These are phyloP conservation scores for Solanum ahanhuiri DNA, from an alignment of 257 asterid species.

Conservation along the genomic window DNA sequence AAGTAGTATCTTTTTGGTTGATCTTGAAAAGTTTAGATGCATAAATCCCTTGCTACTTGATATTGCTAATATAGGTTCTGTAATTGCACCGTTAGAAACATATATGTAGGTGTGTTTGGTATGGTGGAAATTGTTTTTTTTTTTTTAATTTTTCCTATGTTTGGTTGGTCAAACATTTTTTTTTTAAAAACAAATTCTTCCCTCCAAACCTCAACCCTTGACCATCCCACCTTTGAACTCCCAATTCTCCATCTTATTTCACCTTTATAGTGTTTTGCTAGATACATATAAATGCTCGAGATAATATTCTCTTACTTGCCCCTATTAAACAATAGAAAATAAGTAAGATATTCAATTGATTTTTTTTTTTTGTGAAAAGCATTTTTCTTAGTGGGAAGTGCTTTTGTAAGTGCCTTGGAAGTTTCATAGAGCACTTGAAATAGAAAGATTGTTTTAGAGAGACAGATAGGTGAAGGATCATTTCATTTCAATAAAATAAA, in stretches of 20 bases:
- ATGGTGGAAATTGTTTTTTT: neutral
- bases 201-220: neutral
- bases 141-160: neutral
- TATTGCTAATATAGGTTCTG: neutral
- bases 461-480: no score
- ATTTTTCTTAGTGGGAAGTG: neutral
- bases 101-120: neutral
- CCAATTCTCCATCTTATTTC: neutral
- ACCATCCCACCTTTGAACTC: neutral
- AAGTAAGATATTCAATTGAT: neutral
- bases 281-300: neutral
- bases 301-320: neutral
- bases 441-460: no score
- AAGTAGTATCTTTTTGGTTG: neutral
- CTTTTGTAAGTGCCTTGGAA: neutral
- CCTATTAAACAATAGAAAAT: neutral
- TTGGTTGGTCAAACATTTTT: neutral
- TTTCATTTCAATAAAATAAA: no score
- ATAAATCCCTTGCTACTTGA: neutral
- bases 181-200: neutral
- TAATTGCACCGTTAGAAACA: neutral
- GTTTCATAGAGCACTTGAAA: neutral
- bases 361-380: neutral
- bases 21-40: neutral
- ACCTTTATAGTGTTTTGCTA: neutral